These are phyloP conservation scores for Oehlia diaphana DNA, from an alignment of 192 early-diverging fungal species.

Conservation along the genomic window DNA sequence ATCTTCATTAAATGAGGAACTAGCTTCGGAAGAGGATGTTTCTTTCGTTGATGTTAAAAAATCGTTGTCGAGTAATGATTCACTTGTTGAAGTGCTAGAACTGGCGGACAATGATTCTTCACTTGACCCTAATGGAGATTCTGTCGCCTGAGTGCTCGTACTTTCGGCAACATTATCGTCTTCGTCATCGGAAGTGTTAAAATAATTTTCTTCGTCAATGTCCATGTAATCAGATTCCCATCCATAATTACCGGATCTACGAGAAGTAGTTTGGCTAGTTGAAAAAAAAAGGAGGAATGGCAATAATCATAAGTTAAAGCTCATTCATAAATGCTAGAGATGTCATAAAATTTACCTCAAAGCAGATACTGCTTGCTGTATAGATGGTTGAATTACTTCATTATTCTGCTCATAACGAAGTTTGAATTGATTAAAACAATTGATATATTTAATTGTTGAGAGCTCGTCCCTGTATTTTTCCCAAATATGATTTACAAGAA, in stretches of 20 bases:
- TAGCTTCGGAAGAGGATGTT: too few species aligned
- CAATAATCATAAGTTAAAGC: background rate
- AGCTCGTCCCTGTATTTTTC: slow-evolving; percentile 58
- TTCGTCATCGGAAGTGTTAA: slow-evolving; percentile 70
- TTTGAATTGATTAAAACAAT: slow-evolving; percentile 58
- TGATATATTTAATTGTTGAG: slow-evolving; percentile 62
- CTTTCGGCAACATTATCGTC: slow-evolving; percentile 33
- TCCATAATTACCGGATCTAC: slow-evolving; percentile 31
- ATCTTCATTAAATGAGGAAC: too few species aligned
- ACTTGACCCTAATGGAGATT: too few species aligned
- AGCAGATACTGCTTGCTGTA: background rate
- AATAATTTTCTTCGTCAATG: slow-evolving; percentile 82
- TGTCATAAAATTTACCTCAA: background rate
- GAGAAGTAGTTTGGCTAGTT: background rate
- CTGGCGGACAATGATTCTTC: too few species aligned
- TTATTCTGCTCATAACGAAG: slow-evolving; percentile 16
- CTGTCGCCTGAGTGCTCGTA: too few species aligned
- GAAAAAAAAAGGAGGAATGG: background rate
- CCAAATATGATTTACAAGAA: slow-evolving; percentile 71
- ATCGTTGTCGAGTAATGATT: too few species aligned
- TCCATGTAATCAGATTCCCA: slow-evolving; percentile 61
- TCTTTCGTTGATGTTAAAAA: too few species aligned
- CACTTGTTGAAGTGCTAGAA: too few species aligned
- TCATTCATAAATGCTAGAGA: background rate
- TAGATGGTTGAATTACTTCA: slow-evolving; percentile 2